A percentile compares a stretch with the other conserved stretches of the same genome.
Evolutionary conservation across 768 basidiomycete species (phyloP).

Genomic region (Chalciporus sphaerocephalus): DNA sequence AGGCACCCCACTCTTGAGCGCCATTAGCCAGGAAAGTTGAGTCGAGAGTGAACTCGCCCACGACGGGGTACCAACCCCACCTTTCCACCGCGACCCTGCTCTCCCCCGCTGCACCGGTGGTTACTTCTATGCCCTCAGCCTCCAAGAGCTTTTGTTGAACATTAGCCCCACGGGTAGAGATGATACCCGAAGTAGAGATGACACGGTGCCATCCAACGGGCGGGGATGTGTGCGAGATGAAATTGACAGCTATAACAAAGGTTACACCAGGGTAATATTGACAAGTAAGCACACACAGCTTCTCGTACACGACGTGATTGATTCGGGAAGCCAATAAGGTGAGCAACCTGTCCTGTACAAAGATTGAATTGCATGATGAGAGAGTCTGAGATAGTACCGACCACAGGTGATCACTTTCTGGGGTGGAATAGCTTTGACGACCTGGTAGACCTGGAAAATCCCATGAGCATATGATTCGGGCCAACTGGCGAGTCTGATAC

Average conservation of each 20-base stretch:
- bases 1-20: conserved; percentile 11
- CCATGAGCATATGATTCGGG: not conserved
- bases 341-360: conserved; percentile 56
- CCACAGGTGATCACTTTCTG: conserved; percentile 66
- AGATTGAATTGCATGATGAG: not conserved
- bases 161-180: conserved; percentile 48
- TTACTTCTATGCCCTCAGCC: conserved; percentile 74
- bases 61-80: conserved; percentile 61
- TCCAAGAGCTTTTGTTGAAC: conserved; percentile 65
- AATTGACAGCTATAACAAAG: conserved; percentile 58
- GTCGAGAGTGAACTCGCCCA: not conserved
- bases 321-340: conserved; percentile 66
- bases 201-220: conserved; percentile 80
- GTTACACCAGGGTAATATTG: not conserved
- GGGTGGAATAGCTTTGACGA: conserved; percentile 58
- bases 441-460: conserved; percentile 55
- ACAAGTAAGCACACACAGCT: conserved; percentile 38
- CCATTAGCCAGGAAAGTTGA: not conserved
- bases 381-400: not conserved
- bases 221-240: conserved; percentile 52
- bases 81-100: conserved; percentile 47
- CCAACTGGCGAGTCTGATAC: not conserved
- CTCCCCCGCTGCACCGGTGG: conserved; percentile 44
- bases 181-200: conserved; percentile 57
- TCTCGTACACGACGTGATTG: conserved; percentile 75